Base-by-base conservation (phyloP, 2,329 filamentous ascomycete species). In the Aureobasidium sp. region DNA sequence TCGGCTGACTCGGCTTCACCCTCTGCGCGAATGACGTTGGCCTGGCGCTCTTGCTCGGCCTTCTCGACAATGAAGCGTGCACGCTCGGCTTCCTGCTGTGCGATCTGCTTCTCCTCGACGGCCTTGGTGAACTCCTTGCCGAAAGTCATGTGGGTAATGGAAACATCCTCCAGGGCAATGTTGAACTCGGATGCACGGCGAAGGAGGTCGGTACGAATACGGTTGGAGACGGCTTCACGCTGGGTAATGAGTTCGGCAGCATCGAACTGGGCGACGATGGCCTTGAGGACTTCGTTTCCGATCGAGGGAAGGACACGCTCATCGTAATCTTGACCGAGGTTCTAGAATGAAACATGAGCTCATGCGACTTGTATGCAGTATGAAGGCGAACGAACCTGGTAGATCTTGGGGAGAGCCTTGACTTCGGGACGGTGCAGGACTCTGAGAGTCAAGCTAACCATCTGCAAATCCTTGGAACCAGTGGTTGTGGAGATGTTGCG, bases 81-180 rank as follows among this genome's bases (percentile, higher is more conserved):
- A 67, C 94, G 86, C 83, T 99, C 94, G 66, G 94, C 94, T 74
- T 99, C 94, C 79, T 99, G 94, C 80, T 99, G 94, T 61, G 94
- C 94, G 76, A 99, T 99, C 83, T 99, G 94, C 86, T 99, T 99
- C 85, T 99, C 94, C 81, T 99, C 94, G 71, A 99, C 94, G 67
- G 94, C 94, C 77, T 90, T 90, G 64, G 94, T 99, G 83, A 99
- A 99, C 78, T 99, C 94, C 77, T 93, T 93, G 69, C 94, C 94
- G 75, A 99, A 99, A 59, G 94, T 99, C 94, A 99, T 99, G 83
- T 99, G 94, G 65, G 94, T 99, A 77, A 99, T 99, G 73, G 91
- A 96, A 64, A 99, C 94, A 73, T 99, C 94, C 79, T 99, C 94
- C 59, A 99, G 90, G 32, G 91, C 91, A 73, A 99, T 99, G 83